A percentile compares a stretch with the other conserved stretches of the same genome.
These are phyloP conservation scores for Phytophthora hybrid DNA, from an alignment of 352 stramenopile genomes.

Conservation along the genomic window DNA sequence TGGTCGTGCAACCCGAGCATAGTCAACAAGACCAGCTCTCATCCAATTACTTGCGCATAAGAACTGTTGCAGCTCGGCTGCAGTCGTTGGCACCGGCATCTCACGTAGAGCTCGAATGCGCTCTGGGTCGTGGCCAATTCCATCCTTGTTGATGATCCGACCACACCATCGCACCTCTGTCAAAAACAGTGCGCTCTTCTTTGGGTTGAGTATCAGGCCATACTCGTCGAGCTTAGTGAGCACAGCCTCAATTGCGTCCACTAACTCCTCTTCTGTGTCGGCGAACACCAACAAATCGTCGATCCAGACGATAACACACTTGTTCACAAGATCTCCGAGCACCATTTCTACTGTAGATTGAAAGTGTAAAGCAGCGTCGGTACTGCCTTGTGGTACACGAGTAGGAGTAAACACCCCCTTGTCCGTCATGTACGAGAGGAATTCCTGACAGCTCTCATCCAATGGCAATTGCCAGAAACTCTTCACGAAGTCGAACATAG, in stretches of 20 bases:
- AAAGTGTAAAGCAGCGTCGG: constrained; percentile 11
- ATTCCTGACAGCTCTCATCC: constrained; percentile 21
- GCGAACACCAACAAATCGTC: too few species aligned
- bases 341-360: too few species aligned
- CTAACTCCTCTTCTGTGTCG: constrained; percentile 10
- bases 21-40: constrained; percentile 21
- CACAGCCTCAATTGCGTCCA: constrained; percentile 24
- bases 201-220: constrained; percentile 29
- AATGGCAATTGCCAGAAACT: constrained; percentile 35
- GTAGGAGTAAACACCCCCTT: constrained; percentile 24
- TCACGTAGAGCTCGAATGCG: constrained; percentile 13
- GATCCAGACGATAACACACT: too few species aligned
- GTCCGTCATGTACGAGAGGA: constrained; percentile 35
- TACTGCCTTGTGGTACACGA: constrained; percentile 3
- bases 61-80: constrained; percentile 37
- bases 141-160: constrained; percentile 23
- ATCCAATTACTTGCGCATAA: too few species aligned
- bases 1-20: constrained; percentile 11
- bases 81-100: neutral
- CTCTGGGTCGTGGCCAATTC: constrained; percentile 19
- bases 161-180: constrained; percentile 32
- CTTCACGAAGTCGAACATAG: constrained; percentile 32
- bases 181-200: constrained; percentile 32
- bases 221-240: constrained; percentile 13
- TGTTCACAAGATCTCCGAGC: too few species aligned